Base-by-base conservation (phyloP, 305 asterid genomes). In the Fraxinus ornus region DNA sequence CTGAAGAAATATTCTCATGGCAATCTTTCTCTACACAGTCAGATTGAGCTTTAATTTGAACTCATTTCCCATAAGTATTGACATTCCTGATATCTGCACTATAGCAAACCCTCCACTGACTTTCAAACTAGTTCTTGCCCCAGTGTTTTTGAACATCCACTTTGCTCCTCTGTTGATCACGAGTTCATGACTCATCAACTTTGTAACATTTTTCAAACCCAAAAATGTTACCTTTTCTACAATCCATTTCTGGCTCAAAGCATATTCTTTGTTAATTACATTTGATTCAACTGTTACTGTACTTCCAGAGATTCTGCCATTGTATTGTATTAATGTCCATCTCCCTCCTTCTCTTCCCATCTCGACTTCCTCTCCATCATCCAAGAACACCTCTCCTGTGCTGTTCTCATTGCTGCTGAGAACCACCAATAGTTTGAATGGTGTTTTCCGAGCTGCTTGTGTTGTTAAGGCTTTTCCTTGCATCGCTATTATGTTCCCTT, bases 371-470 rank as follows among this genome's bases (percentile, higher is more conserved):
- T 88, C 90, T 37, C 89, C 93, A 66, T 87, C 88, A 57, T 88
- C 91, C 77, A 88, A 75, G 83, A 88, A 90, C 74, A 86, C 81
- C 78, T 84, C 90, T 2, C 91, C 91, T 0, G 89, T 83, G 26
- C 90, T 84, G 62, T 83, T 87, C 24, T 74, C 77, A 1, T 32
- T 81, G 55, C 76, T 77, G 82, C 89, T 83, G 21, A 88, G 79
- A 13, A 71, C 91, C 70, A 86, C 86, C 79, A 84, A 41, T 4
- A 86, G 80, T 60, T 84, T 60, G 57, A 86, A 84, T 10, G 89
- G 70, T 3, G 84, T 84, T 75, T 76, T 68, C 22, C 84, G 62
- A 3, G 87, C 86, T 15, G 83, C 72, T 24, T 57, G 75, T 32
- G 89, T 84, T 28, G 89, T 87, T 78, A 62, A 22, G 4, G 81